phyloP scores from a whole-genome alignment of 257 asterid species.

The Fraxinus cuspidata region DNA sequence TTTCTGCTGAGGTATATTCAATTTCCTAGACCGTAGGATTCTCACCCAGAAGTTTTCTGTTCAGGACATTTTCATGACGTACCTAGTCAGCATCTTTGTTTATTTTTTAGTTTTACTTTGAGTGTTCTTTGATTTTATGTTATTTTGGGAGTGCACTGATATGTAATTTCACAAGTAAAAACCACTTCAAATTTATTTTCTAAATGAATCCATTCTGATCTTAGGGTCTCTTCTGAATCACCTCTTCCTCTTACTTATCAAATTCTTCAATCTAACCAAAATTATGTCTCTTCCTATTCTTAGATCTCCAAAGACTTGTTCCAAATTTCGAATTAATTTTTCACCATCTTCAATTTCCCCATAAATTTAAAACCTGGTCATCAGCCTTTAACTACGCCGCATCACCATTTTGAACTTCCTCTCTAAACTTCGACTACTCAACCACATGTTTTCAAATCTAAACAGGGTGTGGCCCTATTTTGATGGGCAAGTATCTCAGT shows the following conservation, averaged over 20 bases:
- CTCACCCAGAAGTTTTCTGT: slow-evolving; percentile 18
- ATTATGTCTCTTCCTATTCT: neutral
- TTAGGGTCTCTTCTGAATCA: neutral
- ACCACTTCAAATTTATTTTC: neutral
- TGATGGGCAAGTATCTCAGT: neutral
- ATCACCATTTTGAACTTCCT: neutral
- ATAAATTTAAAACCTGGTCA: neutral
- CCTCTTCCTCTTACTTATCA: neutral
- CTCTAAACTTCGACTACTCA: neutral
- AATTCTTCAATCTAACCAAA: neutral
- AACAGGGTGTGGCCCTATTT: no score
- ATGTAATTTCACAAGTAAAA: neutral
- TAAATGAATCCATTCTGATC: neutral
- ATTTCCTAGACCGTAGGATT: neutral
- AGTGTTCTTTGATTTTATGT: neutral
- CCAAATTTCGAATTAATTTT: neutral
- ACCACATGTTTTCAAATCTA: neutral
- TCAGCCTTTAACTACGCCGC: neutral
- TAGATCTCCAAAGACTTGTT: neutral
- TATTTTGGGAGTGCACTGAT: neutral
- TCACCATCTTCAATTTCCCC: neutral
- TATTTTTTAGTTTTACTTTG: slow-evolving; percentile 1
- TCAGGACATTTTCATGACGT: slow-evolving; percentile 13
- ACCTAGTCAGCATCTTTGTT: slow-evolving; percentile 8
- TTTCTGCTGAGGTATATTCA: slow-evolving; percentile 18